A percentile compares a stretch with the other conserved stretches of the same genome.
Evolutionary conservation across 2,329 filamentous ascomycete genomes (phyloP).

Genomic region (Aspergillus vadensis): DNA sequence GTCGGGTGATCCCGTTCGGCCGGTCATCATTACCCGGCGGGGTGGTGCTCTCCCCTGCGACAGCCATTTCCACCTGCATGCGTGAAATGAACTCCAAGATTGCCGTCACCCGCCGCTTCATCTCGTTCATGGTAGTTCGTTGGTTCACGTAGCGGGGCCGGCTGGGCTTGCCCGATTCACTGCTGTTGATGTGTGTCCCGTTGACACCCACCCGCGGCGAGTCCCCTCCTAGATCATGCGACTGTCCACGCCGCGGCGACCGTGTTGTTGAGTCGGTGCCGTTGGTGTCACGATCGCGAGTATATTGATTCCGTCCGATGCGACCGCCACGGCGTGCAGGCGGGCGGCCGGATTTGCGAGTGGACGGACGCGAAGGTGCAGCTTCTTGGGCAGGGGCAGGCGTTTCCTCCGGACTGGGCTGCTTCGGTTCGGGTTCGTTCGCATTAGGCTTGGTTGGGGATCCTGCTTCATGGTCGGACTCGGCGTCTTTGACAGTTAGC

Average conservation of each 20-base stretch:
- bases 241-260: conserved; percentile 45
- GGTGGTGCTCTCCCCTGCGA: conserved; percentile 51
- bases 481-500: conserved; percentile 49
- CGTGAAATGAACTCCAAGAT: conserved; percentile 89
- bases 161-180: conserved; percentile 59
- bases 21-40: conserved; percentile 42
- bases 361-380: conserved; percentile 43
- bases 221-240: conserved; percentile 42
- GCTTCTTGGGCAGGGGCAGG: conserved; percentile 41
- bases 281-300: conserved; percentile 69
- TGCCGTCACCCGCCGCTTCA: conserved; percentile 78
- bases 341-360: conserved; percentile 64
- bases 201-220: conserved; percentile 42
- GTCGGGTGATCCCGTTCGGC: conserved; percentile 31
- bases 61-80: conserved; percentile 83
- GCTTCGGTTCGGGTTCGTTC: conserved; percentile 42
- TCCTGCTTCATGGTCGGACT: conserved; percentile 71
- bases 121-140: conserved; percentile 78
- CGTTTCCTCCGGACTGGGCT: conserved; percentile 46
- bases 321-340: conserved; percentile 66
- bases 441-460: conserved; percentile 51
- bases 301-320: conserved; percentile 77
- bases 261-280: conserved; percentile 42
- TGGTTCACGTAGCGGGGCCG: conserved; percentile 62
- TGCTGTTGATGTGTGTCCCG: conserved; percentile 57